phyloP scores from a whole-genome alignment of 345 rosid genomes.

The Camelina neglecta region DNA sequence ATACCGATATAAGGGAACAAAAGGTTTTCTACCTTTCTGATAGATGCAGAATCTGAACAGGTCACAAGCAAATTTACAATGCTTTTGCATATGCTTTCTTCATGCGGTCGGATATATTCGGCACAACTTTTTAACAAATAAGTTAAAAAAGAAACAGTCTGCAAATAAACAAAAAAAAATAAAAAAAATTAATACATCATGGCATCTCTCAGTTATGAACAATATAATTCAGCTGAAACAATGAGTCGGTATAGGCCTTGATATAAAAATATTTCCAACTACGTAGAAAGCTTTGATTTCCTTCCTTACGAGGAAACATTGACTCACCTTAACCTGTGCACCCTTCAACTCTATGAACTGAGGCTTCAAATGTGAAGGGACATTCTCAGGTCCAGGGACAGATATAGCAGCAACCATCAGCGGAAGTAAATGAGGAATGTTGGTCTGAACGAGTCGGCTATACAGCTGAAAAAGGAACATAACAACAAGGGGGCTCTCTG shows the following conservation, averaged over 20 bases:
- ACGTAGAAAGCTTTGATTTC: conserved; percentile 11
- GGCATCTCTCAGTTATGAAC: not conserved
- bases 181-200: conserved; percentile 25
- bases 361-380: conserved; percentile 81
- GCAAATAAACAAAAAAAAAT: conserved; percentile 45
- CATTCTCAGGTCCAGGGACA: conserved; percentile 93
- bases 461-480: conserved; percentile 97
- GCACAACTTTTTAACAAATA: conserved; percentile 94
- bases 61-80: conserved; percentile 98
- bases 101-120: conserved; percentile 95
- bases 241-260: not conserved
- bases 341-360: conserved; percentile 96
- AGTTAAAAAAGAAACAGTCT: conserved; percentile 98
- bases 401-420: conserved; percentile 98
- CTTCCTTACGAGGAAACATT: conserved; percentile 2
- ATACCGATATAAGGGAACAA: conserved; percentile 7
- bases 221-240: conserved; percentile 15
- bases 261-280: conserved; percentile 14
- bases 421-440: conserved; percentile 91
- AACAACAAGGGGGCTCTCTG: conserved; percentile 98
- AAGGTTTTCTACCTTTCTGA: conserved; percentile 70
- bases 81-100: conserved; percentile 96
- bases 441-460: conserved; percentile 91
- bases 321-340: conserved; percentile 96
- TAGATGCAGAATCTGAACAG: conserved; percentile 95